A percentile compares a stretch with the other conserved stretches of the same genome.
These are phyloP conservation scores for Fusarium odoratissimum DNA, from an alignment of 2,329 filamentous ascomycete species.

Conservation along the genomic window DNA sequence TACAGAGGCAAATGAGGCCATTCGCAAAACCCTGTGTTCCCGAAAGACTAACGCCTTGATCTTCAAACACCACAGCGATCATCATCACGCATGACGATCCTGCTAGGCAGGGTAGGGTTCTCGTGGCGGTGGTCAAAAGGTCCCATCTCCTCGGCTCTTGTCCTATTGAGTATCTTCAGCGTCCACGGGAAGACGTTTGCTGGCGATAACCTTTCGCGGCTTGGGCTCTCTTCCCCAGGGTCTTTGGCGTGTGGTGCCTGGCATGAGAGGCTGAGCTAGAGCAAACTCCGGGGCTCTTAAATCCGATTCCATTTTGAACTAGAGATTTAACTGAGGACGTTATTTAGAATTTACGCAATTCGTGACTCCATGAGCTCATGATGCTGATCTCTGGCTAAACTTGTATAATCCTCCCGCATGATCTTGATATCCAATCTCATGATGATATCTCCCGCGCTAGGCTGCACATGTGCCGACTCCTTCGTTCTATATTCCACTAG, in stretches of 20 bases:
- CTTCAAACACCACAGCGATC: background rate
- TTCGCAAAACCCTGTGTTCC: background rate
- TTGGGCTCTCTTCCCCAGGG: slow-evolving; percentile 1
- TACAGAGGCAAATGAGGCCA: background rate
- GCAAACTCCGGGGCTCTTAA: background rate
- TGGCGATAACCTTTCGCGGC: slow-evolving; percentile 13
- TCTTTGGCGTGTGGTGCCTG: slow-evolving; percentile 5
- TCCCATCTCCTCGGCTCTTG: background rate
- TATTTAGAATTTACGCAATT: background rate
- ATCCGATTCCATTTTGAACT: background rate
- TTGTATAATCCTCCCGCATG: too few species aligned
- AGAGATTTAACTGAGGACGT: too few species aligned
- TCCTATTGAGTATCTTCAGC: background rate
- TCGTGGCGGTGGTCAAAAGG: background rate
- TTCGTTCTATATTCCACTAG: background rate
- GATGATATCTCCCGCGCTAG: background rate
- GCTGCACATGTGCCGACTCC: background rate
- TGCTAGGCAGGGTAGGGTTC: background rate
- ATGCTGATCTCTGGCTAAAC: background rate
- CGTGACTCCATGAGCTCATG: background rate
- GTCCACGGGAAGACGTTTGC: slow-evolving; percentile 1
- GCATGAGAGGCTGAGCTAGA: slow-evolving; percentile 6
- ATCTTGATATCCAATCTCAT: background rate
- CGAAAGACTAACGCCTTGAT: slow-evolving; percentile 17
- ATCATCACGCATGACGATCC: slow-evolving; percentile 3